Base-by-base conservation (phyloP, 352 stramenopile genomes). In the Phytophthora europaea region DNA sequence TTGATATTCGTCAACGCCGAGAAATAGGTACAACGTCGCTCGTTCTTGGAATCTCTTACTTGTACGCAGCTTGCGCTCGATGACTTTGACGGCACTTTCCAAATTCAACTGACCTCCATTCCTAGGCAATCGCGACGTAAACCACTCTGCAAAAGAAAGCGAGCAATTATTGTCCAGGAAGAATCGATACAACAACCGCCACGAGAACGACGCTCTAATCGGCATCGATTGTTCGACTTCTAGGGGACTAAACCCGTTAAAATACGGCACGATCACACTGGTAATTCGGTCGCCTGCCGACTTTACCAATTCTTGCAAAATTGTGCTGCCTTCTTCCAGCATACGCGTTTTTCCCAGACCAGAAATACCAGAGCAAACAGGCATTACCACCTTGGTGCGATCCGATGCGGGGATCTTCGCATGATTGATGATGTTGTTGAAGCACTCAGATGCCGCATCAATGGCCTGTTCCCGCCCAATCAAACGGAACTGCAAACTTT, bases 301-400 rank as follows among this genome's bases (percentile, higher is more conserved):
- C n/a, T n/a, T n/a, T n/a, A n/a, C n/a, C n/a, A n/a, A n/a, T n/a
- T n/a, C n/a, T 51, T 51, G 15, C 18, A 51, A 20, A 22, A 51
- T 51, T 18, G 6, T 51, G 43, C 43, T 34, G 47, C 76, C 53
- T 73, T 81, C 73, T 70, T 83, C 73, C 26, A 80, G 36, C 72
- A 83, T 81, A 8, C 76, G 73, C 63, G 64, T 79, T 70, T 75
- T 76, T 43, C 71, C 72, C 56, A 83, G 26, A 61, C 76, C 65
- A 72, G 72, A 76, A 64, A 80, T 75, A 45, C 76, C 69, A 73
- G 69, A 76, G 47, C 73, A 76, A 71, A 78, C 72, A 70, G 76
- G 72, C 13, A 80, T 75, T 23, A 48, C 33, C 23, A 50, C 28
- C 7, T 57, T 8, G 7, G 36, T 70, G 51, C 65, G 74, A 73